Evolutionary conservation across 2,329 filamentous ascomycete species (phyloP).

Genomic region (Corynespora cassiicola): DNA sequence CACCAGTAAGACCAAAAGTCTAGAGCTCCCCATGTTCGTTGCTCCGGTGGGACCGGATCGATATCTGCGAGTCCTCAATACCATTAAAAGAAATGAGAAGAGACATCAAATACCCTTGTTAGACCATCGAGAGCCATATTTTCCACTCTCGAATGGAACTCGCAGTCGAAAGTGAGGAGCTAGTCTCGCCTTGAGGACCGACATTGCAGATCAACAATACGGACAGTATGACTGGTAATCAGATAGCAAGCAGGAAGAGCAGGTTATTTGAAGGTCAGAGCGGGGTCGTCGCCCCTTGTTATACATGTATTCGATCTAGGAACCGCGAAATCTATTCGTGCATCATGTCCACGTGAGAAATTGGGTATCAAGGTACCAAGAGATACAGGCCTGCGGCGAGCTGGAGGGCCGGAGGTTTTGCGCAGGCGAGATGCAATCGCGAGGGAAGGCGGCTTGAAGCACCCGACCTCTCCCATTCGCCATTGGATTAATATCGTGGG

Average conservation of each 20-base stretch:
- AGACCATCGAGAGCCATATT: slow-evolving; percentile 55
- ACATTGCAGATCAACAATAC: too few relatives aligned
- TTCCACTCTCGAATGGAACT: slow-evolving; percentile 48
- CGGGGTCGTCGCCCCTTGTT: too few relatives aligned
- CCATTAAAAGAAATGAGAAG: background rate
- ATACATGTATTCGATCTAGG: slow-evolving; percentile 25
- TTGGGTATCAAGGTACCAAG: slow-evolving; percentile 1
- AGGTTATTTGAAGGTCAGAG: too few relatives aligned
- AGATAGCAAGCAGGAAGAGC: too few relatives aligned
- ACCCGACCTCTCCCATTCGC: slow-evolving; percentile 4
- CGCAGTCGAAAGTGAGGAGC: slow-evolving; percentile 46
- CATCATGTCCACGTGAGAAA: too few relatives aligned
- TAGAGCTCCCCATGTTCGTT: slow-evolving; percentile 54
- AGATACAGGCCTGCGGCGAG: slow-evolving; percentile 28
- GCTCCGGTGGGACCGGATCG: slow-evolving; percentile 48
- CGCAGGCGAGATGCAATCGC: slow-evolving; percentile 3
- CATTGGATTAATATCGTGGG: too few relatives aligned
- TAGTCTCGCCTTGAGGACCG: slow-evolving; percentile 44
- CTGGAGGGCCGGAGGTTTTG: slow-evolving; percentile 6
- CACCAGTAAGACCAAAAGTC: slow-evolving; percentile 59
- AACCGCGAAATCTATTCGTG: too few relatives aligned
- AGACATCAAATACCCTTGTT: slow-evolving; percentile 52
- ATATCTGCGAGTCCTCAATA: slow-evolving; percentile 25
- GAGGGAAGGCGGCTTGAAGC: too few relatives aligned
- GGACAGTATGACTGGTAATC: too few relatives aligned